Evolutionary conservation across 83 land plant genomes (phyloP).

Genomic region (Isoetes engelmannii): DNA sequence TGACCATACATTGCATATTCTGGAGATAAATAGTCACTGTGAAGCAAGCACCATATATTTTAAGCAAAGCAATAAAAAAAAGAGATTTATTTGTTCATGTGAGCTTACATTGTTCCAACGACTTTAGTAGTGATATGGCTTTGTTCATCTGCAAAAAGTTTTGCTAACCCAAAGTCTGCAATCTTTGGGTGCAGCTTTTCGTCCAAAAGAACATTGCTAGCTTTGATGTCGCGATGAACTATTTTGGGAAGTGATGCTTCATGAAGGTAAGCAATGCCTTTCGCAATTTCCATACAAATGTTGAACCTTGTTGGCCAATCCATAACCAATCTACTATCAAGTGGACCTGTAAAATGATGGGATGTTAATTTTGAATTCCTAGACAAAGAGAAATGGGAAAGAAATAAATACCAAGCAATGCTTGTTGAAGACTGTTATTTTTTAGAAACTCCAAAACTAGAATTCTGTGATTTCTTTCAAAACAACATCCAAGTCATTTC

Average conservation of each 20-base stretch:
- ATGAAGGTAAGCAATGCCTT: constrained; percentile 13
- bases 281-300: constrained; percentile 11
- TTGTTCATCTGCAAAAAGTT: constrained; percentile 4
- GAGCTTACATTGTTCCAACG: constrained; percentile 15
- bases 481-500: constrained; percentile 10
- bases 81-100: too few species aligned
- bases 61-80: too few species aligned
- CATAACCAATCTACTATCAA: background rate
- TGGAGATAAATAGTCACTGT: too few species aligned
- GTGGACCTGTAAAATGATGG: too few species aligned
- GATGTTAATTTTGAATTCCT: too few species aligned
- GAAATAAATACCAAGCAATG: constrained; percentile 7
- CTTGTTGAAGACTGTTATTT: constrained; percentile 13
- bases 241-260: constrained; percentile 8
- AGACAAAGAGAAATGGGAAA: too few species aligned
- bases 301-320: constrained; percentile 14
- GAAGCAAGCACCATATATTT: too few species aligned
- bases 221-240: constrained; percentile 14
- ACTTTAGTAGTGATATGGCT: constrained; percentile 6
- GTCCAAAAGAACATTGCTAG: background rate
- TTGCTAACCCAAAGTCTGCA: constrained; percentile 12
- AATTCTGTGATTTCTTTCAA: constrained; percentile 13
- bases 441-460: constrained; percentile 18
- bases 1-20: too few species aligned
- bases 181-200: constrained; percentile 7